A percentile compares a stretch with the other conserved stretches of the same genome.
phyloP scores from a whole-genome alignment of 2,329 filamentous ascomycete genomes.

The Aspergillus piperis region DNA sequence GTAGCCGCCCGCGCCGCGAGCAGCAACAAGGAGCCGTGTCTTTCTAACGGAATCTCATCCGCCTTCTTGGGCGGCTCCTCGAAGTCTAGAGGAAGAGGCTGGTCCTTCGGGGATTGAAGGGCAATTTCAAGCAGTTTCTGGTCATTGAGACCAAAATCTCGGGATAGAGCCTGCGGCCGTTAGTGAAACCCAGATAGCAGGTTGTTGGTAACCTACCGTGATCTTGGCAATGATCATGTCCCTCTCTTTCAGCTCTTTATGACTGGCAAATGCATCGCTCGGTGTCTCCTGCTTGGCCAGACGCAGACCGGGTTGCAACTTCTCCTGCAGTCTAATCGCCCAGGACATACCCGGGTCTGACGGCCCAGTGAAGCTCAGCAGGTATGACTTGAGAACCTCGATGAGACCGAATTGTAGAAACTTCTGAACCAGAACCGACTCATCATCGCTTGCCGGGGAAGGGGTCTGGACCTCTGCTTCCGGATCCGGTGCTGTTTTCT shows the following conservation, averaged over 20 bases:
- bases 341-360: slow-evolving; percentile 46
- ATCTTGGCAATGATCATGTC: slow-evolving; percentile 60
- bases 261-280: slow-evolving; percentile 53
- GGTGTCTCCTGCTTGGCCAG: slow-evolving; percentile 53
- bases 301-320: slow-evolving; percentile 54
- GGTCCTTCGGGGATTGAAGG: slow-evolving; percentile 42
- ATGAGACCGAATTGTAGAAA: slow-evolving; percentile 65
- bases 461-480: slow-evolving; percentile 52
- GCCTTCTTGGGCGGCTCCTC: slow-evolving; percentile 56
- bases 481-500: slow-evolving; percentile 55
- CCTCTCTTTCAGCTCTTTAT: slow-evolving; percentile 53
- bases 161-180: slow-evolving; percentile 49
- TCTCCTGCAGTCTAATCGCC: slow-evolving; percentile 58
- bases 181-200: not conserved
- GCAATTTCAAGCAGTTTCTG: slow-evolving; percentile 51
- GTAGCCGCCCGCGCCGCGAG: slow-evolving; percentile 55
- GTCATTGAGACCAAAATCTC: slow-evolving; percentile 55
- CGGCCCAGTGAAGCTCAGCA: slow-evolving; percentile 45
- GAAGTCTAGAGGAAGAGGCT: slow-evolving; percentile 50
- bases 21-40: slow-evolving; percentile 57
- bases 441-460: slow-evolving; percentile 45
- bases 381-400: slow-evolving; percentile 63
- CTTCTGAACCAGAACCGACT: slow-evolving; percentile 54
- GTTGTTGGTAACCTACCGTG: slow-evolving; percentile 36
- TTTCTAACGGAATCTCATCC: slow-evolving; percentile 58